phyloP scores from a whole-genome alignment of 2,329 filamentous ascomycete genomes.

The Scytalidium sp. region DNA sequence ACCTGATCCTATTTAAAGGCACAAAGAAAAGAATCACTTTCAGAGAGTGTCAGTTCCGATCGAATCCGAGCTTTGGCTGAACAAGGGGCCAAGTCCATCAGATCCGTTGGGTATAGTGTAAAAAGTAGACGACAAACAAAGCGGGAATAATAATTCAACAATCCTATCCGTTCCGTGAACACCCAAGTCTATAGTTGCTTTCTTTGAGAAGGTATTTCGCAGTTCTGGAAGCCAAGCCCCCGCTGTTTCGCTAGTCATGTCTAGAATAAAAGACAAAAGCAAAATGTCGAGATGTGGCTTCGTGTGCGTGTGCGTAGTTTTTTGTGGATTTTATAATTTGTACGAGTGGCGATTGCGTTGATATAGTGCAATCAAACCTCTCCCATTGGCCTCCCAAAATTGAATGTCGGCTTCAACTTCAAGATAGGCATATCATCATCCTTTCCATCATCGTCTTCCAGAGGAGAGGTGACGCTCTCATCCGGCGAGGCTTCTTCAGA shows the following conservation, averaged over 20 bases:
- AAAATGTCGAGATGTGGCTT: no score
- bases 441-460: slow-evolving; percentile 6
- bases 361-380: slow-evolving; percentile 12
- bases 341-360: background rate
- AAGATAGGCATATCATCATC: slow-evolving; percentile 21
- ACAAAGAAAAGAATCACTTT: no score
- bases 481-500: slow-evolving; percentile 12
- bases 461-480: slow-evolving; percentile 6
- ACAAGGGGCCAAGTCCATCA: no score
- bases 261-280: background rate
- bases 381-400: slow-evolving; percentile 26
- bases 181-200: no score
- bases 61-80: no score
- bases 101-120: no score
- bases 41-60: no score
- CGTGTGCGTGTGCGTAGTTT: background rate
- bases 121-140: no score
- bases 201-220: slow-evolving; percentile 54
- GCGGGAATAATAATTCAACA: no score
- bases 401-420: slow-evolving; percentile 21
- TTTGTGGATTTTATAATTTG: background rate
- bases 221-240: slow-evolving; percentile 51
- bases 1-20: no score
- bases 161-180: no score
- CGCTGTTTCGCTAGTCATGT: no score